Percentiles rank a stretch among this genome's conserved stretches.
Conservation (phyloP, 805 yeast species). For the Tetrapisispora nanseiensis region DNA sequence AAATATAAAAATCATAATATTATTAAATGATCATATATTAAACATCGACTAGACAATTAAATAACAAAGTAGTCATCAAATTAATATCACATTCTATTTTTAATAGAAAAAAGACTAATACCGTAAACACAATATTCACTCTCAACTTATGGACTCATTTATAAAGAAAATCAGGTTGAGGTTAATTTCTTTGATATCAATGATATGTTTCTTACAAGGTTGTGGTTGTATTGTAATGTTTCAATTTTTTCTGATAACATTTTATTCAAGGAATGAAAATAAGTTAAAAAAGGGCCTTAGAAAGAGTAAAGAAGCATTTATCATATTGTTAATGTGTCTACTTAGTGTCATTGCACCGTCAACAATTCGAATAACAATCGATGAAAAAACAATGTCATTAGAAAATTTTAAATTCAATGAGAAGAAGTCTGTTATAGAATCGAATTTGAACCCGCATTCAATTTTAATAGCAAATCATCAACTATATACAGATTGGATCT, state of each 20-base stretch:
- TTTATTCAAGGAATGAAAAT: constrained; percentile 28
- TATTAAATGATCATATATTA: background rate
- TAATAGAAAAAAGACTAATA: too few species aligned
- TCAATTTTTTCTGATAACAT: background rate
- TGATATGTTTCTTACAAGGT: constrained; percentile 5
- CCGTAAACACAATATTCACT: too few species aligned
- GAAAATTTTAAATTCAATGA: constrained; percentile 25
- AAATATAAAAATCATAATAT: too few species aligned
- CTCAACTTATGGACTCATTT: background rate
- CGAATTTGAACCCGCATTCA: constrained; percentile 39
- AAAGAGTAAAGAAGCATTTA: constrained; percentile 51
- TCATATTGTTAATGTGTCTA: constrained; percentile 43
- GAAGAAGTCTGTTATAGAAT: constrained; percentile 14
- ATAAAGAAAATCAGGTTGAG: background rate
- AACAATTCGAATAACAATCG: constrained; percentile 41
- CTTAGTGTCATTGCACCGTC: constrained; percentile 45
- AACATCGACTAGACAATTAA: background rate
- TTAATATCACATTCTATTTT: too few species aligned
- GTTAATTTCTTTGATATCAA: background rate
- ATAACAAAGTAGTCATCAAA: too few species aligned
- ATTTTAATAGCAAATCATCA: constrained; percentile 81
- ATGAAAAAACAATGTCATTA: constrained; percentile 29
- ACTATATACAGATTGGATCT: constrained; percentile 89
- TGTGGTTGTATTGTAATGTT: constrained; percentile 1
- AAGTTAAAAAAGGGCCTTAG: constrained; percentile 37